Evolutionary conservation across 1,284 basidiomycete species (phyloP).

Genomic region (Marasmius oreades): DNA sequence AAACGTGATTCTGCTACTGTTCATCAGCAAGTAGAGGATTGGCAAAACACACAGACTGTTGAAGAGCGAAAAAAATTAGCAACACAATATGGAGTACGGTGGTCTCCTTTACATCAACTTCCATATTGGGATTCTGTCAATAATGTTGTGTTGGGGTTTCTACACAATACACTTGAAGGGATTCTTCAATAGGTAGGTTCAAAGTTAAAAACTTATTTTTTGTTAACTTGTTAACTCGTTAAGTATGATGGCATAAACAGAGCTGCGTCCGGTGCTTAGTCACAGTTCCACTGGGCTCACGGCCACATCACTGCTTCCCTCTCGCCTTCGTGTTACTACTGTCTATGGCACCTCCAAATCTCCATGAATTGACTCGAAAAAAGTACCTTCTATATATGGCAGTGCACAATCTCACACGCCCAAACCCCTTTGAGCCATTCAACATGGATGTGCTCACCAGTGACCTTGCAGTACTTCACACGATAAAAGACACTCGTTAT

Average conservation of each 20-base stretch:
- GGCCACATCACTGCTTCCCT: too few species aligned
- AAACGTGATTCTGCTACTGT: neutral
- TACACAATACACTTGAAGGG: too few species aligned
- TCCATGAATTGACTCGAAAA: neutral
- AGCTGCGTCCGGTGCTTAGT: too few species aligned
- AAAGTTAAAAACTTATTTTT: too few species aligned
- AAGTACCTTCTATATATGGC: neutral
- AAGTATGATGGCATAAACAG: too few species aligned
- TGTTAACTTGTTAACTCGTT: too few species aligned
- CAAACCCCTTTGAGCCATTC: neutral
- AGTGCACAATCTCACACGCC: neutral
- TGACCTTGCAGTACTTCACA: neutral
- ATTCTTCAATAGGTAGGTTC: too few species aligned
- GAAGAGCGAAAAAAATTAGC: neutral
- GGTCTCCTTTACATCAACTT: slow-evolving; percentile 14
- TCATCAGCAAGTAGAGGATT: neutral
- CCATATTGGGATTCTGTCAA: slow-evolving; percentile 12
- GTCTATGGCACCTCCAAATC: too few species aligned
- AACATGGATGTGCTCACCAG: neutral
- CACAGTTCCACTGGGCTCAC: too few species aligned
- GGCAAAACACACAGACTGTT: neutral
- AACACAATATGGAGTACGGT: slow-evolving; percentile 12
- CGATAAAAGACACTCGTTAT: neutral
- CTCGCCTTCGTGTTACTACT: too few species aligned
- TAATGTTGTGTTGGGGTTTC: slow-evolving; percentile 11